Base-by-base conservation (phyloP, 2,329 filamentous ascomycete genomes). In the Xylariaceae sp. region DNA sequence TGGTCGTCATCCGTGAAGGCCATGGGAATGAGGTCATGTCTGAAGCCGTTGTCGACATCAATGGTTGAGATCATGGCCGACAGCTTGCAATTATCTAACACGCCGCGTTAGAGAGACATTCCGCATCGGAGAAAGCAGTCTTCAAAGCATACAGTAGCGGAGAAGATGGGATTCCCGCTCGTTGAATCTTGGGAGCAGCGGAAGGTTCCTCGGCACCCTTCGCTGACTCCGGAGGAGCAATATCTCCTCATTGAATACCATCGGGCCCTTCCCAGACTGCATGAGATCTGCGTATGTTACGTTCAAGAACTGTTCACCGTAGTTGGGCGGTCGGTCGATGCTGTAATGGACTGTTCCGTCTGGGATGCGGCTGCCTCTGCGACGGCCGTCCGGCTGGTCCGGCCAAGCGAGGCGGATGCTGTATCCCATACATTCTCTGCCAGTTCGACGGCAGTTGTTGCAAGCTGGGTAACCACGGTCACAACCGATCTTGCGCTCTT, bases 401-500 rank as follows among this genome's bases (percentile, higher is more conserved):
- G 68, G 67, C 69, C 68, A 72, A 5, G 63, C 59, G 4, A 72
- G 62, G 28, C 67, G 66, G 27, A 70, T 52, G 4, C 61, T 65
- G 45, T 71, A 72, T 29, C 68, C 67, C 38, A 63, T 42, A 48
- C 68, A 71, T 41, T 56, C 40, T 43, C 68, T 60, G 13, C 61
- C 60, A 2, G 67, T 64, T 15, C 63, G 59, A 11, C 56, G 53
- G 46, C 69, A 72, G 48, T 69, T 70, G 32, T 61, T 56, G 54
- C 69, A 71, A 15, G 51, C 47, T 3, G 69, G 68, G 16, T 64
- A 54, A 11, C 56, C 53, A 36, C 63, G 62, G 51, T 71, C 69
- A 44, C 69, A 71, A 31, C 67, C 67, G 41, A 71, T 65, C 50
- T 71, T 71, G 40, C 67, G 66, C 44, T 61, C 68, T 71, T 51